phyloP scores from a whole-genome alignment of 2,329 filamentous ascomycete genomes.

The Coniochaeta sp. region DNA sequence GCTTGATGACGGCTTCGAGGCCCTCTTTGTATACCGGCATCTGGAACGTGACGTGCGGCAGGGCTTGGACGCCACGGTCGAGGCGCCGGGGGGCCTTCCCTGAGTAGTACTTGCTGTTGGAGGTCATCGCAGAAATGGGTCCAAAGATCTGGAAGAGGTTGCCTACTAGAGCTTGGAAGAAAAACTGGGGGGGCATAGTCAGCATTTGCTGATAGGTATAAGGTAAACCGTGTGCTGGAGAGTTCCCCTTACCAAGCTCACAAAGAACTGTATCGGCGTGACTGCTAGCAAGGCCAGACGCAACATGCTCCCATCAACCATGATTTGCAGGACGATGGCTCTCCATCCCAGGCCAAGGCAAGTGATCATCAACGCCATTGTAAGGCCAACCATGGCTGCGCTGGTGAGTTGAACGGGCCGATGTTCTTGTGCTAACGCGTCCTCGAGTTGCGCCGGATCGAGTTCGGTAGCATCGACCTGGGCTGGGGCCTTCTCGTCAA shows the following conservation, averaged over 20 bases:
- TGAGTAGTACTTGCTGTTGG: conserved; percentile 40
- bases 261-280: conserved; percentile 49
- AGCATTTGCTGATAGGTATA: too few relatives aligned
- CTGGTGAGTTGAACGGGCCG: conserved; percentile 49
- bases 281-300: conserved; percentile 46
- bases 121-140: conserved; percentile 35
- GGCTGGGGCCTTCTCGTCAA: conserved; percentile 27
- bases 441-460: conserved; percentile 33
- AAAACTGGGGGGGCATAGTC: conserved; percentile 24
- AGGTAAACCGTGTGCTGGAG: too few relatives aligned
- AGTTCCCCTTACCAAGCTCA: conserved; percentile 40
- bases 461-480: conserved; percentile 31
- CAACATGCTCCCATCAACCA: conserved; percentile 43
- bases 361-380: conserved; percentile 41
- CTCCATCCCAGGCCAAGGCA: conserved; percentile 52
- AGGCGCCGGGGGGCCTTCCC: conserved; percentile 27
- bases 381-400: conserved; percentile 42
- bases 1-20: conserved; percentile 40
- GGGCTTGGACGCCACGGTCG: conserved; percentile 26
- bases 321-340: conserved; percentile 44
- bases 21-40: conserved; percentile 45
- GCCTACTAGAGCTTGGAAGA: conserved; percentile 42
- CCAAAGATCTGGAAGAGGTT: conserved; percentile 43
- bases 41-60: conserved; percentile 42
- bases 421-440: conserved; percentile 29